These are phyloP conservation scores for Alternaria solani DNA, from an alignment of 2,329 filamentous ascomycete genomes.

Conservation along the genomic window DNA sequence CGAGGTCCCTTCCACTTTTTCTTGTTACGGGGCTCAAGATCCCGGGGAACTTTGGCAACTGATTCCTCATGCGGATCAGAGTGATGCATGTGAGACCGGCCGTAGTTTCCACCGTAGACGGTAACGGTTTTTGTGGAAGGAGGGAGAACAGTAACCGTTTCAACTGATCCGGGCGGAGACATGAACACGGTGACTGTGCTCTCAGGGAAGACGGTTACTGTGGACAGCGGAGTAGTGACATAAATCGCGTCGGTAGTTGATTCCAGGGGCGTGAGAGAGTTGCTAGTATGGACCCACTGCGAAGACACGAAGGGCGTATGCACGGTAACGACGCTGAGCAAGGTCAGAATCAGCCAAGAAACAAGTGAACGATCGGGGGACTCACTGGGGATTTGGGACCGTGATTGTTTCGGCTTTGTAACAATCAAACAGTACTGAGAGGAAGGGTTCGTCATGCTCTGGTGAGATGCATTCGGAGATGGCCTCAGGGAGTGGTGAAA, in stretches of 20 bases:
- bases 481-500: slow-evolving; percentile 5
- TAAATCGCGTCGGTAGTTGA: neutral
- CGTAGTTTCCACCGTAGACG: neutral
- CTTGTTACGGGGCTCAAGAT: slow-evolving; percentile 14
- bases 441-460: slow-evolving; percentile 1
- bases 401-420: neutral
- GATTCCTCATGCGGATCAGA: neutral
- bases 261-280: neutral
- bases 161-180: neutral
- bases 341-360: neutral
- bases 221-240: neutral
- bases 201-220: neutral
- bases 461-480: slow-evolving; percentile 17
- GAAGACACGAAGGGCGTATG: neutral
- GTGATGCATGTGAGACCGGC: neutral
- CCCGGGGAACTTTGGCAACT: neutral
- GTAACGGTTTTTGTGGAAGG: neutral
- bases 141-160: neutral
- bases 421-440: slow-evolving; percentile 30
- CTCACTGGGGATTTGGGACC: neutral
- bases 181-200: neutral
- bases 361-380: neutral
- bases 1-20: slow-evolving; percentile 11
- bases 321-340: neutral
- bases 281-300: neutral